A percentile compares a stretch with the other conserved stretches of the same genome.
Conservation (phyloP, 805 yeast genomes). For the Blastobotrys americana region DNA sequence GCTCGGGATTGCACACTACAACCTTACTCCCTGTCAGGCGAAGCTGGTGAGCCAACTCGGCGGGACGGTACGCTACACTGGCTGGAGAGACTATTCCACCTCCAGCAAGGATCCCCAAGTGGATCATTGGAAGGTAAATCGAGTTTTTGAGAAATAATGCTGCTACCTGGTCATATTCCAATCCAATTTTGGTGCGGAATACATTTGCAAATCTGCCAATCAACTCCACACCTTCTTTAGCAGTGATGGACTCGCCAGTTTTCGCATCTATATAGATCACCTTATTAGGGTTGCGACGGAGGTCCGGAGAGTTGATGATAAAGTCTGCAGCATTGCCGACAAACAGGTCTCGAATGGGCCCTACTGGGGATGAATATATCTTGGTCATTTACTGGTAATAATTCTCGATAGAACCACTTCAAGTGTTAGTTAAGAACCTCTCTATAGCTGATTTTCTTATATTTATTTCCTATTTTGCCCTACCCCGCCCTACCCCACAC, state of each 20-base stretch:
- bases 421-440: too few relatives aligned
- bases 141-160: slow-evolving; percentile 23
- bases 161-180: slow-evolving; percentile 24
- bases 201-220: slow-evolving; percentile 17
- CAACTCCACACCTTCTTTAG: slow-evolving; percentile 7
- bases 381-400: too few relatives aligned
- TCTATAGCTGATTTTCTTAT: too few relatives aligned
- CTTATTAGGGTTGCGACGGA: slow-evolving; percentile 12
- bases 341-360: slow-evolving; percentile 12
- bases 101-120: slow-evolving; percentile 21
- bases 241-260: slow-evolving; percentile 17
- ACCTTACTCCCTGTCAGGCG: slow-evolving; percentile 10
- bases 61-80: slow-evolving; percentile 25
- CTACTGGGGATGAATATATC: slow-evolving; percentile 17
- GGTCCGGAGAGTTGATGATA: slow-evolving; percentile 9
- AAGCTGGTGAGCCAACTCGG: slow-evolving; percentile 27
- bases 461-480: too few relatives aligned
- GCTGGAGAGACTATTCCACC: slow-evolving; percentile 29
- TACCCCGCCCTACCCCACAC: too few relatives aligned
- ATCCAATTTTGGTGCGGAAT: slow-evolving; percentile 14
- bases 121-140: slow-evolving; percentile 23
- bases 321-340: slow-evolving; percentile 18
- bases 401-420: too few relatives aligned
- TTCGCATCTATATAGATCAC: slow-evolving; percentile 19
- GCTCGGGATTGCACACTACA: slow-evolving; percentile 1